Base-by-base conservation (phyloP, 768 basidiomycete species). In the Leccinum disarticulatum region DNA sequence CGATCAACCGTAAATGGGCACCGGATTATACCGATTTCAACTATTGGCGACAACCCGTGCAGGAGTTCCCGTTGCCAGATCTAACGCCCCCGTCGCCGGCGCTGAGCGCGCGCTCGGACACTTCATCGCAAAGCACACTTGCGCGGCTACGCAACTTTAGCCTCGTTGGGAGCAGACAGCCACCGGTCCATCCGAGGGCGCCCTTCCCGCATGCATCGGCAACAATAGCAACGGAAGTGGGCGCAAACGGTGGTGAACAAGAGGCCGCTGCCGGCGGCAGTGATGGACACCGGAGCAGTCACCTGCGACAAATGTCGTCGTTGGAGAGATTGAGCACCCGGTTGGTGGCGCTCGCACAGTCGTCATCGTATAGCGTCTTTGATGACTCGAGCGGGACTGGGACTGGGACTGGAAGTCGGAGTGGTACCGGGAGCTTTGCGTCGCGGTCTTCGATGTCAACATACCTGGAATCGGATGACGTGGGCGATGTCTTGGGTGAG, bases 21-120 rank as follows among this genome's bases (percentile, higher is more conserved):
- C 86, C 91, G 1, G 95, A 95, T 70, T 99, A 84, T 72, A 97
- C 95, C 1, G 96, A 98, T 73, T 95, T 97, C 81, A 98, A 96
- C 69, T 99, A 85, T 70, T 99, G 97, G 97, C 89, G 93, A 63
- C 64, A 83, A 0, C 87, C 93, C 0, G 77, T 98, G 13, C 85
- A 84, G 54, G 90, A 93, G 1, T 87, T 88, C 59, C 77, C 87
- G 4, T 79, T 95, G 3, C 95, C 95, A 0, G 90, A 92, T 69
- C 72, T 92, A 7, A 77, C 83, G 0, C 95, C 95, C 6, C 92
- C 93, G 3, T 98, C 95, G 1, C 97, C 97, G 0, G 90, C 96
- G 0, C 81, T 99, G 36, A 95, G 93, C 57, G 97, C 96, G 3
- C 86, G 93, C 2, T 98, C 95, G 2, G 96, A 98, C 66, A 85